phyloP scores from a whole-genome alignment of 495 filamentous ascomycete genomes.

The Podospora anserina region DNA sequence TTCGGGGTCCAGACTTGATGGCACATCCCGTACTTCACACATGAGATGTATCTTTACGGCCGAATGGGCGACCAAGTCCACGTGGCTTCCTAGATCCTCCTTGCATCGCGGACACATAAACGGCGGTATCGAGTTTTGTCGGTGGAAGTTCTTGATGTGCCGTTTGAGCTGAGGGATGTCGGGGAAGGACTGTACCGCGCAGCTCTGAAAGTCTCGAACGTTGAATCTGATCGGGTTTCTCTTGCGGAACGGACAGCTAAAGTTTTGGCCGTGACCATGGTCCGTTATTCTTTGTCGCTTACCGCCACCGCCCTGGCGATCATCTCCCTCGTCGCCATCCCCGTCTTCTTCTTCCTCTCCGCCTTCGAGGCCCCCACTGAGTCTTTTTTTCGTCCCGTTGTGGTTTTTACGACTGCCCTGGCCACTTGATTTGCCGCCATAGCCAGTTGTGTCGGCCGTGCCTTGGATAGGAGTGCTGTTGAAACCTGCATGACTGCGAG shows the following conservation, averaged over 20 bases:
- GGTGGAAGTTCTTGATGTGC: constrained; percentile 32
- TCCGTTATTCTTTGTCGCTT: constrained; percentile 19
- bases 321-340: constrained; percentile 7
- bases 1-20: constrained; percentile 27
- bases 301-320: constrained; percentile 12
- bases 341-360: background rate
- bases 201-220: constrained; percentile 31
- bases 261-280: constrained; percentile 5
- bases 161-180: constrained; percentile 34
- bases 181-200: constrained; percentile 28
- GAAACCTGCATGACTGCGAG: background rate
- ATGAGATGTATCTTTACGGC: constrained; percentile 17
- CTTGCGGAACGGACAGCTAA: constrained; percentile 41
- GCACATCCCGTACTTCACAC: constrained; percentile 18
- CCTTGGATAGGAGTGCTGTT: constrained; percentile 8
- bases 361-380: constrained; percentile 8
- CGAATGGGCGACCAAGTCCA: constrained; percentile 22
- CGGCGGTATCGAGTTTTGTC: constrained; percentile 9
- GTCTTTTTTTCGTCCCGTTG: constrained; percentile 13
- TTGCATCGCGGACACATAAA: constrained; percentile 30
- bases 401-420: background rate
- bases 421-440: constrained; percentile 1
- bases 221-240: constrained; percentile 40
- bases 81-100: constrained; percentile 16
- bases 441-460: background rate